A percentile compares a stretch with the other conserved stretches of the same genome.
phyloP scores from a whole-genome alignment of 306 rosid species.

The Calophaca sinica region DNA sequence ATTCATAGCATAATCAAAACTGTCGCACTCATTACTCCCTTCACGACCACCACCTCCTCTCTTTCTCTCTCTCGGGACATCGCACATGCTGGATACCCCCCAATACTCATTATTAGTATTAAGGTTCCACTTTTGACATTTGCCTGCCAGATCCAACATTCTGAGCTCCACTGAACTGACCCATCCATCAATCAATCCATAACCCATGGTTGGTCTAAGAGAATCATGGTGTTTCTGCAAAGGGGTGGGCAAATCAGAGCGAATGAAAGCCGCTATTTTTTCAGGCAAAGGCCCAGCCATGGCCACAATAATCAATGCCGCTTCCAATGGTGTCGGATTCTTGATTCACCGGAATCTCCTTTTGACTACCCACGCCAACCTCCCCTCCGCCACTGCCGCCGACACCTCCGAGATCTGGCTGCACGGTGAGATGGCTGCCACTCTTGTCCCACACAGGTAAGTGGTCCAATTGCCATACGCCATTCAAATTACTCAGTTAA shows the following conservation, averaged over 20 bases:
- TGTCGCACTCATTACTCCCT: slow-evolving; percentile 46
- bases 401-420: slow-evolving; percentile 76
- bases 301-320: slow-evolving; percentile 53
- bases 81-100: no score
- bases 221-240: slow-evolving; percentile 92
- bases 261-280: slow-evolving; percentile 69
- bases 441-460: slow-evolving; percentile 76
- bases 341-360: slow-evolving; percentile 74
- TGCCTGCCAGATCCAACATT: slow-evolving; percentile 50
- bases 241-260: slow-evolving; percentile 77
- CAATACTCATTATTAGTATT: no score
- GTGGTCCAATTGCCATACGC: not conserved
- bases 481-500: not conserved
- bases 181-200: not conserved
- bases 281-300: slow-evolving; percentile 64
- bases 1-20: no score
- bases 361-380: slow-evolving; percentile 72
- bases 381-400: slow-evolving; percentile 68
- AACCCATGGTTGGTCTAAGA: slow-evolving; percentile 63
- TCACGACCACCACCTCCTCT: slow-evolving; percentile 51
- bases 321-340: slow-evolving; percentile 56
- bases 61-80: not conserved
- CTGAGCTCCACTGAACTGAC: no score
- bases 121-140: not conserved
- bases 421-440: slow-evolving; percentile 66